A percentile compares a stretch with the other conserved stretches of the same genome.
Evolutionary conservation across 768 basidiomycete genomes (phyloP).

Genomic region (Xerocomellus chrysenteron): DNA sequence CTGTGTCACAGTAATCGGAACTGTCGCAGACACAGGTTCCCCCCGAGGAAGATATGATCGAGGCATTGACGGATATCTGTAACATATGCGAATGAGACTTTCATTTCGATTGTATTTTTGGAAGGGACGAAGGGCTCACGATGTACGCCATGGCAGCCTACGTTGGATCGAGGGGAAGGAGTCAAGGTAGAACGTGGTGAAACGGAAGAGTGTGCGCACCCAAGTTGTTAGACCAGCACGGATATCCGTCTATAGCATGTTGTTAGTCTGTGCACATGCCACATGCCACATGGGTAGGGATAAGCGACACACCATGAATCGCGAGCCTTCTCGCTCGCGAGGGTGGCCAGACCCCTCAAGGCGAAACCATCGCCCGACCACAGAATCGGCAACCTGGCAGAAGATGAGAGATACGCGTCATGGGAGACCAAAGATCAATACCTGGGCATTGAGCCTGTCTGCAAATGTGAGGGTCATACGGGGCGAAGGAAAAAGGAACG

Average conservation of each 20-base stretch:
- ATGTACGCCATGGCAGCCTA: conserved; percentile 86
- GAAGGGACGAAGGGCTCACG: conserved; percentile 37
- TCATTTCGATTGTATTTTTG: rapidly evolving
- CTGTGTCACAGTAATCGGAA: conserved; percentile 51
- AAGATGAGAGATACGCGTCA: background rate
- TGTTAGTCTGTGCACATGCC: conserved; percentile 7
- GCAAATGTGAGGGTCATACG: conserved; percentile 39
- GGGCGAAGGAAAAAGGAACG: conserved; percentile 20
- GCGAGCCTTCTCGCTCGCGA: conserved; percentile 60
- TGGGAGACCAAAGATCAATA: conserved; percentile 9
- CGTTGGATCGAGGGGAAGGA: background rate
- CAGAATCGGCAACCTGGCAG: conserved; percentile 39
- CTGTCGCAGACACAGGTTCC: conserved; percentile 78
- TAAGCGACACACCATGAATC: conserved; percentile 49
- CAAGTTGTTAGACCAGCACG: conserved; percentile 81
- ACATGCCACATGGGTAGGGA: background rate
- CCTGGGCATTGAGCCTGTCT: conserved; percentile 44
- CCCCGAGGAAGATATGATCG: conserved; percentile 72
- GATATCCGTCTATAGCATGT: conserved; percentile 57
- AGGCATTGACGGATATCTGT: conserved; percentile 83
- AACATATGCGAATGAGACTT: background rate
- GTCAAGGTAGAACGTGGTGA: conserved; percentile 6
- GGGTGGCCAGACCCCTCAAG: conserved; percentile 70
- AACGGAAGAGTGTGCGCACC: conserved; percentile 43
- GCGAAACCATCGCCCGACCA: conserved; percentile 64